These are phyloP conservation scores for Sporothrix globosa DNA, from an alignment of 2,329 filamentous ascomycete genomes.

Conservation along the genomic window DNA sequence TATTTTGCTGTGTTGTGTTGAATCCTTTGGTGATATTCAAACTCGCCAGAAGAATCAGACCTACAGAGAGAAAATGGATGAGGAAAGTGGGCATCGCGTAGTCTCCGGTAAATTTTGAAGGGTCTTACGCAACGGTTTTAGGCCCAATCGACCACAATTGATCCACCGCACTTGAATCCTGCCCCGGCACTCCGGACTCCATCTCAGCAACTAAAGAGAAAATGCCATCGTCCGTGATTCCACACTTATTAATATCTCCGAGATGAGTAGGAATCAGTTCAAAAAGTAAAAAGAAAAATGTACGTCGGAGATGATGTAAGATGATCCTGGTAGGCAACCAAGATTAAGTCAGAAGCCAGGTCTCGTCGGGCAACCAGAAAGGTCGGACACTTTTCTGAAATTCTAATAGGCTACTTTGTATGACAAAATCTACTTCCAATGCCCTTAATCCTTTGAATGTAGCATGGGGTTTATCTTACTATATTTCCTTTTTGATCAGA, in stretches of 20 bases:
- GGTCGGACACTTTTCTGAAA: background rate
- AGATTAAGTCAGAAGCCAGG: background rate
- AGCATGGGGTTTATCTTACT: no score
- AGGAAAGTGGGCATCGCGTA: conserved; percentile 15
- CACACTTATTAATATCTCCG: background rate
- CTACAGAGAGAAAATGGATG: background rate
- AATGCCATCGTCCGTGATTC: background rate
- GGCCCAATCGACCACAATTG: background rate
- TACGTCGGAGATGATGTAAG: no score
- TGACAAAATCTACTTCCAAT: background rate
- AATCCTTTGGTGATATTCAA: background rate
- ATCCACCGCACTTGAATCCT: conserved; percentile 2
- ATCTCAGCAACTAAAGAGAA: background rate
- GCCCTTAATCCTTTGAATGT: background rate
- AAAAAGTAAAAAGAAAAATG: background rate
- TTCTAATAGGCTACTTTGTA: no score
- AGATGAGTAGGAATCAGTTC: background rate
- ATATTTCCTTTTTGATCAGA: no score
- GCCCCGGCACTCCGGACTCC: background rate
- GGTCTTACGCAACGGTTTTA: background rate
- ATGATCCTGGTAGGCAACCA: no score
- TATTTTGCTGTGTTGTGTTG: background rate
- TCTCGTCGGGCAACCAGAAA: background rate
- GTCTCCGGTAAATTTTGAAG: conserved; percentile 1
- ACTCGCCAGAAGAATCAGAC: background rate